Evolutionary conservation across 2,329 filamentous ascomycete species (phyloP).

Genomic region (Colletotrichum australisinense): DNA sequence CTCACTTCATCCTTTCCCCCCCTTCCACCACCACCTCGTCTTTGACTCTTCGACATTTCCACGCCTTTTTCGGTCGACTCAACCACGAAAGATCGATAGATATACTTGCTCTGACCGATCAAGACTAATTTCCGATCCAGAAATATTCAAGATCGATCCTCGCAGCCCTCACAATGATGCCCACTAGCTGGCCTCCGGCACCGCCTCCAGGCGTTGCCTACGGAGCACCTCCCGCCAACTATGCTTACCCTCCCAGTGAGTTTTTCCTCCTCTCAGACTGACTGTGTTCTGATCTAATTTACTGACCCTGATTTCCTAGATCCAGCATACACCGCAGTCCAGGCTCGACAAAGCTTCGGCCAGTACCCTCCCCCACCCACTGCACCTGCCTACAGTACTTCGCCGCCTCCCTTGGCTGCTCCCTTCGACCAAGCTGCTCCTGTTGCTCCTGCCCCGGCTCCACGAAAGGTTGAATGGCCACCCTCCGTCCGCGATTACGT

Average conservation of each 20-base stretch:
- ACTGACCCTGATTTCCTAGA: slow-evolving; percentile 44
- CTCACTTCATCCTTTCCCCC: neutral
- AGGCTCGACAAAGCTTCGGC: slow-evolving; percentile 70
- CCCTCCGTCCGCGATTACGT: slow-evolving; percentile 88
- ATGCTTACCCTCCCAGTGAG: slow-evolving; percentile 54
- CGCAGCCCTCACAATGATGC: slow-evolving; percentile 43
- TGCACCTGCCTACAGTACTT: slow-evolving; percentile 36
- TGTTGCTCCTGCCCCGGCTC: slow-evolving; percentile 42
- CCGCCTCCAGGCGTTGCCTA: slow-evolving; percentile 53
- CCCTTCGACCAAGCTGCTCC: slow-evolving; percentile 30
- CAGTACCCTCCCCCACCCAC: slow-evolving; percentile 53
- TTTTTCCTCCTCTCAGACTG: slow-evolving; percentile 31
- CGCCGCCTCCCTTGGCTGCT: slow-evolving; percentile 39
- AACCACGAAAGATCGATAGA: neutral
- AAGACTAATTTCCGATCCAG: slow-evolving; percentile 30
- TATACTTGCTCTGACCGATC: neutral
- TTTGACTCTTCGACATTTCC: neutral
- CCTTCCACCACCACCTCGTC: neutral
- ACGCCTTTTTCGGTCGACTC: neutral
- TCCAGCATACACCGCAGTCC: slow-evolving; percentile 70
- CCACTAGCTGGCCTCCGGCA: slow-evolving; percentile 43
- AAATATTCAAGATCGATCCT: neutral
- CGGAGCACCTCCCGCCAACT: slow-evolving; percentile 46
- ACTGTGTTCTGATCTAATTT: neutral
- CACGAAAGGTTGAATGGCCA: slow-evolving; percentile 81